Evolutionary conservation across 257 asterid genomes (phyloP).

Genomic region (Salvia splendens): DNA sequence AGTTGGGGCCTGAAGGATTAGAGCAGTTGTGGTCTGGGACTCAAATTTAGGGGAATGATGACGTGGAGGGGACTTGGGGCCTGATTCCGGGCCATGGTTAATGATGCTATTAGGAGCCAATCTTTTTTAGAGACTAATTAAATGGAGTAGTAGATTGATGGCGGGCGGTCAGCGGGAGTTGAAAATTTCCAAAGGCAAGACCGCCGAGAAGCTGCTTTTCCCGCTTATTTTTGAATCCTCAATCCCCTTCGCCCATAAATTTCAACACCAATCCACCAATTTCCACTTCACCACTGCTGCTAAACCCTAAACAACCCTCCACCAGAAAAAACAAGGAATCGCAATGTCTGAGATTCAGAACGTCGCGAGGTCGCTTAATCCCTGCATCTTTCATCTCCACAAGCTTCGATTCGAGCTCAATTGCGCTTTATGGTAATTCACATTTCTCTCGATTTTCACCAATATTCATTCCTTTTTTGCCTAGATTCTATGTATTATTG

Average conservation of each 20-base stretch:
- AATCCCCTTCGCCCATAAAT: conserved; percentile 23
- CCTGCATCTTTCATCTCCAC: conserved; percentile 69
- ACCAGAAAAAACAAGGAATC: neutral
- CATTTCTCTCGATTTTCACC: neutral
- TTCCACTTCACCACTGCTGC: neutral
- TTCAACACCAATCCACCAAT: neutral
- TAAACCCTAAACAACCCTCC: conserved; percentile 4
- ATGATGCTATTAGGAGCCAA: too few species aligned
- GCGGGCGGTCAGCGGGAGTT: conserved; percentile 30
- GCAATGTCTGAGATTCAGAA: conserved; percentile 46
- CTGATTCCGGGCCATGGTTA: too few species aligned
- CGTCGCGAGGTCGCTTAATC: conserved; percentile 50
- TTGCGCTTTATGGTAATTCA: conserved; percentile 75
- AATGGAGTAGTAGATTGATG: too few species aligned
- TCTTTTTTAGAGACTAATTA: too few species aligned
- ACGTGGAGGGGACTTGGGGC: too few species aligned
- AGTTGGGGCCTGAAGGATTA: too few species aligned
- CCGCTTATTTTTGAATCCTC: conserved; percentile 31
- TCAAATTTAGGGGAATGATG: too few species aligned
- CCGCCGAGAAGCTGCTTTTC: conserved; percentile 30
- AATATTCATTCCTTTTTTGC: neutral
- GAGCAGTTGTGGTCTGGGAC: too few species aligned
- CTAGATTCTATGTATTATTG: neutral
- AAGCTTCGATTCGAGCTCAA: conserved; percentile 87
- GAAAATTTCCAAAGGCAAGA: conserved; percentile 7